Conservation (phyloP, 441 rosid species). For the Biscutella laevigata region DNA sequence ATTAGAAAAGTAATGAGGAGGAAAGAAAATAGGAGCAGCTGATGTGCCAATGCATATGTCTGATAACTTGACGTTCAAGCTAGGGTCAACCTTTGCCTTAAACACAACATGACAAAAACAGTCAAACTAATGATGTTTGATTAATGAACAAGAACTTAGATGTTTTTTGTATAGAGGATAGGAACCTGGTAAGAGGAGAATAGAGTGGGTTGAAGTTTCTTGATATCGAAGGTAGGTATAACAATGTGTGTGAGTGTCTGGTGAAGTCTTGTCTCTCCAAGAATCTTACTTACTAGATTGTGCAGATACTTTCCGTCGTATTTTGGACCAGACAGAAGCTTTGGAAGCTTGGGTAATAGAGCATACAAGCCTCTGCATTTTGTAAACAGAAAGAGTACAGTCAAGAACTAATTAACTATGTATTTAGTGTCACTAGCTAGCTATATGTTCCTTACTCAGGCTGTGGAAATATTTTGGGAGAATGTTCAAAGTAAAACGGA, state of each 20-base stretch:
- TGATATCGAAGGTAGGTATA: conserved; percentile 70
- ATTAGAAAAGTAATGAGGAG: too few species aligned
- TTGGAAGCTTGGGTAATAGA: too few species aligned
- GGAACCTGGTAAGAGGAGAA: conserved; percentile 62
- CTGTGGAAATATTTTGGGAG: conserved; percentile 38
- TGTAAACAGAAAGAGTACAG: too few species aligned
- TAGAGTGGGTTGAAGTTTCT: conserved; percentile 53
- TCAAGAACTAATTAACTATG: too few species aligned
- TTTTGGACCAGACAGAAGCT: too few species aligned
- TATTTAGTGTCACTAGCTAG: too few species aligned
- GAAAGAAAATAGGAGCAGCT: conserved; percentile 41
- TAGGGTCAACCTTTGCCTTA: conserved; percentile 19
- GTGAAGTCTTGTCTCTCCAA: conserved; percentile 38
- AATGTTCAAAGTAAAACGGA: conserved; percentile 27
- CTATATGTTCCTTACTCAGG: too few species aligned
- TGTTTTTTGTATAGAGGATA: too few species aligned
- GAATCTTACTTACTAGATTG: conserved; percentile 18
- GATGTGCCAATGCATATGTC: too few species aligned
- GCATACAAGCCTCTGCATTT: too few species aligned
- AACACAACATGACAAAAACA: background rate
- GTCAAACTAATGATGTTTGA: background rate
- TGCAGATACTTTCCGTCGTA: conserved; percentile 49
- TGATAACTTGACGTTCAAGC: conserved; percentile 30
- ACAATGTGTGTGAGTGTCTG: conserved; percentile 59
- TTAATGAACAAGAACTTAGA: too few species aligned